Conservation (phyloP, 148 eudicot genomes). For the Spergularia marina region DNA sequence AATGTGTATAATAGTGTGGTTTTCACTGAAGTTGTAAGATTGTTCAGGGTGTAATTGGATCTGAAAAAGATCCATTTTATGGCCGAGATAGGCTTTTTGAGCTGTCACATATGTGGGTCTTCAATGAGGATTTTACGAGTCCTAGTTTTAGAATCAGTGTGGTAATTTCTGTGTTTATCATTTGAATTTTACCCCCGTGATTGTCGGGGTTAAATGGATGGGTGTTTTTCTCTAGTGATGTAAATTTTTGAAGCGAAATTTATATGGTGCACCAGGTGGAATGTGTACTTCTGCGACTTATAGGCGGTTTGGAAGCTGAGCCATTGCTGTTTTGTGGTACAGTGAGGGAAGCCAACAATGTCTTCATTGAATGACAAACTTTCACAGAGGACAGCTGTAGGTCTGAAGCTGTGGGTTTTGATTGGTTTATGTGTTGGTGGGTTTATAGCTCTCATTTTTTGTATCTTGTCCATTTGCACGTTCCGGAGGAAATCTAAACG, state of each 20-base stretch:
- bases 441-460: conserved; percentile 57
- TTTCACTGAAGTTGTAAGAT: conserved; percentile 3
- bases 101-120: background rate
- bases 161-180: no score
- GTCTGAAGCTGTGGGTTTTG: conserved; percentile 63
- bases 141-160: background rate
- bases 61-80: conserved; percentile 18
- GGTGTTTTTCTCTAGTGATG: background rate
- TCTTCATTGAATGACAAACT: conserved; percentile 32
- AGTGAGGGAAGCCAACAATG: conserved; percentile 14
- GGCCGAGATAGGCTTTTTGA: conserved; percentile 1
- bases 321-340: conserved; percentile 10
- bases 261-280: conserved; percentile 28
- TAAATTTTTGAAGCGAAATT: background rate
- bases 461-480: conserved; percentile 54
- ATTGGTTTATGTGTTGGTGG: conserved; percentile 62
- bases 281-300: conserved; percentile 23
- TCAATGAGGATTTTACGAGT: background rate
- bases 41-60: conserved; percentile 12
- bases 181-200: background rate
- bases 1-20: background rate
- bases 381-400: conserved; percentile 34
- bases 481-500: conserved; percentile 55
- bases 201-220: background rate
- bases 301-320: conserved; percentile 10